These are phyloP conservation scores for Cercospora canescens DNA, from an alignment of 2,329 filamentous ascomycete species.

Conservation along the genomic window DNA sequence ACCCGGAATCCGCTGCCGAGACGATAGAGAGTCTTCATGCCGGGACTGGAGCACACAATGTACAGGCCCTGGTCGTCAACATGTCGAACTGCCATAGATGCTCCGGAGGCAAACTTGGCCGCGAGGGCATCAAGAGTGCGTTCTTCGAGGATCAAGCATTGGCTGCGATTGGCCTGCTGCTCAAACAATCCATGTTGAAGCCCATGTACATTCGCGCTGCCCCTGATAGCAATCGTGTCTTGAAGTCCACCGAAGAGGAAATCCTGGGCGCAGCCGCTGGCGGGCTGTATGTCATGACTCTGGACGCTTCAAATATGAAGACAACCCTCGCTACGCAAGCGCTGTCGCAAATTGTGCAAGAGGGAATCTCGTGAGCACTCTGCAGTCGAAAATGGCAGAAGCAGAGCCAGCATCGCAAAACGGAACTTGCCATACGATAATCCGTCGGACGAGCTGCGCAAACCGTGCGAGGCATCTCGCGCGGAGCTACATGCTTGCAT, in stretches of 20 bases:
- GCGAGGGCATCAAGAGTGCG: background rate
- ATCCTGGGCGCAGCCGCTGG: background rate
- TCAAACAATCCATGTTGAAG: background rate
- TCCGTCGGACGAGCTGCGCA: too few relatives aligned
- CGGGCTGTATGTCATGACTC: background rate
- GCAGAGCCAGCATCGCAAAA: too few relatives aligned
- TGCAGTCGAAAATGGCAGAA: background rate
- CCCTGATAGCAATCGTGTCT: background rate
- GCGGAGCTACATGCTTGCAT: too few relatives aligned
- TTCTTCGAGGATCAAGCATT: background rate
- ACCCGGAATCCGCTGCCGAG: background rate
- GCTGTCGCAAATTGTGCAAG: background rate
- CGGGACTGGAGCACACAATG: background rate
- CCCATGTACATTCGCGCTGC: background rate
- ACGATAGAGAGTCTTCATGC: background rate
- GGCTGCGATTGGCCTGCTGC: background rate
- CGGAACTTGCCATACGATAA: too few relatives aligned
- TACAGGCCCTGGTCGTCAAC: background rate
- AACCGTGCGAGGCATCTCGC: too few relatives aligned
- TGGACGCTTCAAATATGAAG: background rate
- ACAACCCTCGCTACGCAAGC: background rate
- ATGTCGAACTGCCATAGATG: constrained; percentile 3
- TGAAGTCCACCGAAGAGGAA: background rate
- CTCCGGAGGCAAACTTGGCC: constrained; percentile 1
- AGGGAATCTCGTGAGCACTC: background rate